Percentiles rank a stretch among this genome's conserved stretches.
These are phyloP conservation scores for Penicillium sp. DNA, from an alignment of 2,329 filamentous ascomycete genomes.

Conservation along the genomic window DNA sequence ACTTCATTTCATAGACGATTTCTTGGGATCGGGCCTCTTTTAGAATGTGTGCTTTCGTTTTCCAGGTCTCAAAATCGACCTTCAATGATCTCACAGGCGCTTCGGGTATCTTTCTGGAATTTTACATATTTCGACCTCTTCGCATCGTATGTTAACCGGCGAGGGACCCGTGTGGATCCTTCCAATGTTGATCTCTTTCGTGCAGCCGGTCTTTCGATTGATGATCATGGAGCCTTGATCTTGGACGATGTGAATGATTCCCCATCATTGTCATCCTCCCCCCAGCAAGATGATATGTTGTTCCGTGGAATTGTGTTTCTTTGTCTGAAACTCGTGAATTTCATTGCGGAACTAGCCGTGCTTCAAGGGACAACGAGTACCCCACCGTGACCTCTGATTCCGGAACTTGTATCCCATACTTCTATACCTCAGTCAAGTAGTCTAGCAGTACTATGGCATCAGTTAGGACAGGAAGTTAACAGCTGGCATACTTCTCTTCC, in stretches of 20 bases:
- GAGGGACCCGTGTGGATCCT: slow-evolving; percentile 55
- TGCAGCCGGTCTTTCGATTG: slow-evolving; percentile 56
- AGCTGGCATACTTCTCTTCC: slow-evolving; percentile 56
- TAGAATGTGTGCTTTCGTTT: slow-evolving; percentile 43
- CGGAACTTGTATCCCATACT: slow-evolving; percentile 28
- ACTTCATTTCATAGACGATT: slow-evolving; percentile 45
- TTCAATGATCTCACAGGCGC: slow-evolving; percentile 45
- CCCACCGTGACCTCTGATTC: slow-evolving; percentile 15
- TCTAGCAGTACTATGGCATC: slow-evolving; percentile 51
- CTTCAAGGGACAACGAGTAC: slow-evolving; percentile 37
- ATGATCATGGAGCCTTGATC: slow-evolving; percentile 45
- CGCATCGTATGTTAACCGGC: slow-evolving; percentile 58
- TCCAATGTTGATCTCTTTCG: slow-evolving; percentile 57
- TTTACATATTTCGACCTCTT: slow-evolving; percentile 61
- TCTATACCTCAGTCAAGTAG: slow-evolving; percentile 44
- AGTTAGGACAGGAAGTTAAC: slow-evolving; percentile 52
- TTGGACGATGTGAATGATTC: slow-evolving; percentile 24
- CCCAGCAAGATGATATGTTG: slow-evolving; percentile 58
- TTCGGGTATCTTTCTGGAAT: slow-evolving; percentile 60
- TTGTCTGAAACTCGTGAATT: slow-evolving; percentile 60
- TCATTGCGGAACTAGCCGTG: slow-evolving; percentile 55
- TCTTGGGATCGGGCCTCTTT: slow-evolving; percentile 56
- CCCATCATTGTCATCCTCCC: slow-evolving; percentile 32
- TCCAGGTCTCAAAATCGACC: slow-evolving; percentile 15
- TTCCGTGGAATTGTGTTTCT: slow-evolving; percentile 61